phyloP scores from a whole-genome alignment of 305 asterid genomes.

The Fraxinus velutina region DNA sequence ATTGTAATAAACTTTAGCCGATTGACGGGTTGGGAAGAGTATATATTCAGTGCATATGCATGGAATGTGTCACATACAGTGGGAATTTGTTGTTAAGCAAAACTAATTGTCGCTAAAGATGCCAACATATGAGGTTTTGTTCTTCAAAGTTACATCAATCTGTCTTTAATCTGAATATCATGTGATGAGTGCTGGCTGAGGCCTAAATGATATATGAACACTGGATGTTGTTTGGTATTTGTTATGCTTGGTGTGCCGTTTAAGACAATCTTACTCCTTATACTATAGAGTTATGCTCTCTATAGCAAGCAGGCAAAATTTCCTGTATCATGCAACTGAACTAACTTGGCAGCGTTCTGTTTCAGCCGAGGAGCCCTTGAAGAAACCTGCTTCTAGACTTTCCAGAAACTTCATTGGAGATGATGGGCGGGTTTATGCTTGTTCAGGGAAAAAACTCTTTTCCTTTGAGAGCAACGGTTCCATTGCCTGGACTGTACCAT shows the following conservation, averaged over 20 bases:
- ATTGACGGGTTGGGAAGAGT: background rate
- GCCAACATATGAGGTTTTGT: background rate
- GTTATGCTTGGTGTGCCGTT: background rate
- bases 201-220: background rate
- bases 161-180: background rate
- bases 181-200: background rate
- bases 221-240: background rate
- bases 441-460: slow-evolving; percentile 52
- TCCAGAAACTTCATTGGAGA: slow-evolving; percentile 67
- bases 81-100: background rate
- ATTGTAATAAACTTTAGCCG: background rate
- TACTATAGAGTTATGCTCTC: background rate
- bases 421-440: slow-evolving; percentile 60
- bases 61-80: background rate
- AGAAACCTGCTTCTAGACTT: slow-evolving; percentile 34
- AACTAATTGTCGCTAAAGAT: background rate
- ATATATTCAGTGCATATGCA: background rate
- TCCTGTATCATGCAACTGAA: background rate
- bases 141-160: background rate
- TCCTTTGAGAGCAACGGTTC: slow-evolving; percentile 77
- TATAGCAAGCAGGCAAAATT: background rate
- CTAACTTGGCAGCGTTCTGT: slow-evolving; percentile 1
- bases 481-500: slow-evolving; percentile 57
- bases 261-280: background rate
- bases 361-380: slow-evolving; percentile 41